phyloP scores from a whole-genome alignment of 1,284 basidiomycete species.

The Apiotrichum domesticum region DNA sequence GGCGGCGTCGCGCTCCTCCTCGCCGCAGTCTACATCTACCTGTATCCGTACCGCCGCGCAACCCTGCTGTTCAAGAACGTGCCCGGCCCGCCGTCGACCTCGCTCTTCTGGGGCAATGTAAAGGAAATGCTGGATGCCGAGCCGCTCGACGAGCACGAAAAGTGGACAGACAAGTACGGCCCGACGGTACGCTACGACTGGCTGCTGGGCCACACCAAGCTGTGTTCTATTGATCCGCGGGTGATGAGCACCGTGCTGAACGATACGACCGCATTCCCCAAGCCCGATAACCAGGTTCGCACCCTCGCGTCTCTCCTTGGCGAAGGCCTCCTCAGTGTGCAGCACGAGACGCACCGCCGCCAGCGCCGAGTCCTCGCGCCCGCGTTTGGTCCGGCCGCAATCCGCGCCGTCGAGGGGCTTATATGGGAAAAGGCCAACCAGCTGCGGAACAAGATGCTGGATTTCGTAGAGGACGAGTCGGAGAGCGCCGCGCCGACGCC shows the following conservation, averaged over 20 bases:
- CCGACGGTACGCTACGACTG: conserved; percentile 20
- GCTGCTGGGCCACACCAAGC: conserved; percentile 34
- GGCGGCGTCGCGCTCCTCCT: background rate
- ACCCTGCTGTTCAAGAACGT: conserved; percentile 7
- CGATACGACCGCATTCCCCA: conserved; percentile 59
- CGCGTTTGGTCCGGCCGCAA: conserved; percentile 43
- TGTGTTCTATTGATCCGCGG: conserved; percentile 58
- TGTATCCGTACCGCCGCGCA: conserved; percentile 1
- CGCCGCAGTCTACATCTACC: conserved; percentile 5
- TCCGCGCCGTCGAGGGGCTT: conserved; percentile 52
- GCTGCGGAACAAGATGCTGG: conserved; percentile 44
- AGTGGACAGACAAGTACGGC: conserved; percentile 25
- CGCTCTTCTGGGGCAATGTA: conserved; percentile 22
- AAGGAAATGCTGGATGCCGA: conserved; percentile 12
- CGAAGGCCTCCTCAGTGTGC: conserved; percentile 38
- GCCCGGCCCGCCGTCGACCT: conserved; percentile 16
- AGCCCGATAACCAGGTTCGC: conserved; percentile 58
- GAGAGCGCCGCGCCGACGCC: conserved; percentile 53
- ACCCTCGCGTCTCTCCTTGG: conserved; percentile 49
- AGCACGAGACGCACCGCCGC: conserved; percentile 53
- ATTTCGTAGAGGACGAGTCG: conserved; percentile 19
- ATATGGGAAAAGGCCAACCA: conserved; percentile 60
- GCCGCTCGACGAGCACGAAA: conserved; percentile 14
- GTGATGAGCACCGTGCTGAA: conserved; percentile 59
- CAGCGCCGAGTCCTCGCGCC: conserved; percentile 50